These are phyloP conservation scores for Jamesozyma piceae DNA, from an alignment of 805 yeast genomes.

Conservation along the genomic window DNA sequence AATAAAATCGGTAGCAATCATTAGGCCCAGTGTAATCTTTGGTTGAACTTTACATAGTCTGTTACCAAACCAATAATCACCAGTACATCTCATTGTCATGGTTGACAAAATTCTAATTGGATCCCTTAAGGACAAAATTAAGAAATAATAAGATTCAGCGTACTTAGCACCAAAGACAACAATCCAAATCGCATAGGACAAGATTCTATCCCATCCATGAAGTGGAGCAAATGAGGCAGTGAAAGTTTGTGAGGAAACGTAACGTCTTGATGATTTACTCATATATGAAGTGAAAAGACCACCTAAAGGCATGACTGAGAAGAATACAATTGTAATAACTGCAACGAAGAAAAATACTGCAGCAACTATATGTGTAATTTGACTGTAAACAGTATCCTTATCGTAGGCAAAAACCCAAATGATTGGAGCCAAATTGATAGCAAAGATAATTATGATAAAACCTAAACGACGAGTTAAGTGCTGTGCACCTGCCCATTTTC, in stretches of 20 bases:
- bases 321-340: constrained; percentile 70
- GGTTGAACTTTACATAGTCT: constrained; percentile 77
- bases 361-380: constrained; percentile 65
- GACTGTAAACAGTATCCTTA: constrained; percentile 53
- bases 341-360: constrained; percentile 86
- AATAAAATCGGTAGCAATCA: constrained; percentile 85
- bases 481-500: constrained; percentile 99
- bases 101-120: constrained; percentile 84
- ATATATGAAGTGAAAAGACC: constrained; percentile 92
- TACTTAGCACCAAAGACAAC: constrained; percentile 82
- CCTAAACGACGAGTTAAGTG: constrained; percentile 79
- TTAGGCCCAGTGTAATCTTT: constrained; percentile 79
- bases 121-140: constrained; percentile 83
- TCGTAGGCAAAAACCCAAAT: constrained; percentile 78
- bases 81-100: constrained; percentile 85
- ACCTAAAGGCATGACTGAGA: constrained; percentile 91
- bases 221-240: constrained; percentile 83
- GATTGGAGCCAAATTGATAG: constrained; percentile 73
- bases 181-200: constrained; percentile 86
- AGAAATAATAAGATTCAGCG: constrained; percentile 83
- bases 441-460: constrained; percentile 58
- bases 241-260: constrained; percentile 88
- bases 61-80: constrained; percentile 81
- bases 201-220: constrained; percentile 83
- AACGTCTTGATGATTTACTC: constrained; percentile 76